phyloP scores from a whole-genome alignment of 805 yeast genomes.

The Suhomyces canberraensis region DNA sequence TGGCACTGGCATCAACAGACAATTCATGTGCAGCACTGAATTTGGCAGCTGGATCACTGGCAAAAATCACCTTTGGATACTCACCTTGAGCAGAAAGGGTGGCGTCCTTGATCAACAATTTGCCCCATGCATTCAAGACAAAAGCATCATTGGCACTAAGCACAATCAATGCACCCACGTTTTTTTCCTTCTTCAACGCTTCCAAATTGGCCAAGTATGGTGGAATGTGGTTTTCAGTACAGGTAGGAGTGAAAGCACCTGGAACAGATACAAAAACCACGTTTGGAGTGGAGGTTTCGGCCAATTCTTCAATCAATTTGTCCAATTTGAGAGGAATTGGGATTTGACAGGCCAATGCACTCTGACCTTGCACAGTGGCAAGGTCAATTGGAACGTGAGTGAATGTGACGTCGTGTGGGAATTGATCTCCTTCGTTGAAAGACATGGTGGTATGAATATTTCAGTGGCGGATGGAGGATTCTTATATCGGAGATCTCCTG shows the following conservation, averaged over 20 bases:
- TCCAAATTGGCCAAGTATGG: constrained; percentile 30
- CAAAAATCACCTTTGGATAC: constrained; percentile 32
- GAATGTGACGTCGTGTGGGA: constrained; percentile 35
- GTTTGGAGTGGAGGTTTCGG: constrained; percentile 17
- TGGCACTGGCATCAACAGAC: constrained; percentile 33
- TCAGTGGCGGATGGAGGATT: not conserved
- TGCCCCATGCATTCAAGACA: constrained; percentile 44
- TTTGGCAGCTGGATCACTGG: constrained; percentile 37
- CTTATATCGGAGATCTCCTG: not conserved
- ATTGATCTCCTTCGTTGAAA: constrained; percentile 25
- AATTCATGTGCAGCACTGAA: constrained; percentile 29
- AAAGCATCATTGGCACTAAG: constrained; percentile 43
- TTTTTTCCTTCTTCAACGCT: constrained; percentile 25
- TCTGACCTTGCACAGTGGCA: constrained; percentile 18
- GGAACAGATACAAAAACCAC: constrained; percentile 40
- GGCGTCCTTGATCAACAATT: constrained; percentile 29
- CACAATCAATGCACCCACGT: constrained; percentile 32
- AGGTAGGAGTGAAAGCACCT: constrained; percentile 44
- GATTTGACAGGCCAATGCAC: constrained; percentile 33
- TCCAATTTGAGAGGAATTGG: constrained; percentile 35
- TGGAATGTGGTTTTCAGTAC: constrained; percentile 45
- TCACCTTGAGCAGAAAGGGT: constrained; percentile 6
- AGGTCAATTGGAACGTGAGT: constrained; percentile 37
- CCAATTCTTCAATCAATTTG: constrained; percentile 22
- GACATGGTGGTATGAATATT: constrained; percentile 6